Conservation (phyloP, 2,329 filamentous ascomycete species). For the Alternaria longipes region DNA sequence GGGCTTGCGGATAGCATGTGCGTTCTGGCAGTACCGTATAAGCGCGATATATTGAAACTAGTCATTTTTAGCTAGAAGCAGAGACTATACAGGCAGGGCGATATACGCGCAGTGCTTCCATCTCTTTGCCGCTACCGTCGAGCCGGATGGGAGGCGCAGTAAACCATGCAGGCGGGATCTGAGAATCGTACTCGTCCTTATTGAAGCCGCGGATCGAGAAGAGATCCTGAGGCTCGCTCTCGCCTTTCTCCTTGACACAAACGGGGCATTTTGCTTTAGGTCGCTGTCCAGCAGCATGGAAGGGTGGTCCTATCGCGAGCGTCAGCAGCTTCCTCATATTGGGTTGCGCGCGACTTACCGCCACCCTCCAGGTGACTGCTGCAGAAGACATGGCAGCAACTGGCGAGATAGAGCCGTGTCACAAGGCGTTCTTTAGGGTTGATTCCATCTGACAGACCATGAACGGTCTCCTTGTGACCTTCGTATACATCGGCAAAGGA, state of each 20-base stretch:
- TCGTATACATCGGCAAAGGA: slow-evolving; percentile 58
- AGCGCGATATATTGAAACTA: slow-evolving; percentile 59
- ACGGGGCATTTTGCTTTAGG: slow-evolving; percentile 58
- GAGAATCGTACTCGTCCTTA: slow-evolving; percentile 53
- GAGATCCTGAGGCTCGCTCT: slow-evolving; percentile 49
- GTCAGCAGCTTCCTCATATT: slow-evolving; percentile 3
- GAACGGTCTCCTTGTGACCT: slow-evolving; percentile 46
- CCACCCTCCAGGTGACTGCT: slow-evolving; percentile 59
- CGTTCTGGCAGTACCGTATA: slow-evolving; percentile 38
- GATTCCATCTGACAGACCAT: slow-evolving; percentile 51
- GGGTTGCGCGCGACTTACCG: slow-evolving; percentile 48
- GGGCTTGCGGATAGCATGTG: slow-evolving; percentile 31
- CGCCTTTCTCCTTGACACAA: slow-evolving; percentile 51
- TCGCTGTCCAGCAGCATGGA: slow-evolving; percentile 53
- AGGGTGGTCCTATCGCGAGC: slow-evolving; percentile 53
- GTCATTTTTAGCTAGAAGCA: slow-evolving; percentile 15
- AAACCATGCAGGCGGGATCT: slow-evolving; percentile 57
- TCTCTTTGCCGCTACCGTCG: slow-evolving; percentile 45
- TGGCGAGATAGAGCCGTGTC: slow-evolving; percentile 58
- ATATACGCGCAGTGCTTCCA: slow-evolving; percentile 56
- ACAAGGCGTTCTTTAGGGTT: slow-evolving; percentile 51
- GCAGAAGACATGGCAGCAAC: slow-evolving; percentile 61
- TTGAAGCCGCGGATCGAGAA: slow-evolving; percentile 57
- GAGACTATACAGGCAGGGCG: not conserved
- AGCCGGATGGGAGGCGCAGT: slow-evolving; percentile 57